Evolutionary conservation across 2,329 filamentous ascomycete species (phyloP).

Genomic region (Xylaria digitata): DNA sequence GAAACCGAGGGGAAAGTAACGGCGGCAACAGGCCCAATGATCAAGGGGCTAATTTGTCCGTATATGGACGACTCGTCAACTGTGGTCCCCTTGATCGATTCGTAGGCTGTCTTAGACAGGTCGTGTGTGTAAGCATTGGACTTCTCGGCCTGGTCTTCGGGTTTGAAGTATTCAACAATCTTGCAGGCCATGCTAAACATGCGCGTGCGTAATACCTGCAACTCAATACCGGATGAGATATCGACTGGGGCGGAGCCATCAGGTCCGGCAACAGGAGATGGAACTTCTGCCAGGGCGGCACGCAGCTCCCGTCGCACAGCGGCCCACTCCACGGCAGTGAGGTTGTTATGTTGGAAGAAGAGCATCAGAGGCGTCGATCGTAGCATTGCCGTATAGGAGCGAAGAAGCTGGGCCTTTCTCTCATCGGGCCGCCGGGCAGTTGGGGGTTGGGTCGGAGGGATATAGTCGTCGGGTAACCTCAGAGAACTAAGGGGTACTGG

Average conservation of each 20-base stretch:
- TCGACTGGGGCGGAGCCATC: constrained; percentile 57
- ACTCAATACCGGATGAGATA: constrained; percentile 72
- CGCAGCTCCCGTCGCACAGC: constrained; percentile 77
- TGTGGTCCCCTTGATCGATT: constrained; percentile 55
- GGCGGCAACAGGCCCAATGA: constrained; percentile 83
- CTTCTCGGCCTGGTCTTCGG: constrained; percentile 53
- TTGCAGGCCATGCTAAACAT: constrained; percentile 89
- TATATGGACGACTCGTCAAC: constrained; percentile 57
- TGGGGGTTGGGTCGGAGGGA: constrained; percentile 81
- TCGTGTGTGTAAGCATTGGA: constrained; percentile 62
- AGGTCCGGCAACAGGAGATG: constrained; percentile 47
- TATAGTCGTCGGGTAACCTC: constrained; percentile 59
- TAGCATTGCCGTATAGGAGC: constrained; percentile 88
- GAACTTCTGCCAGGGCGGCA: constrained; percentile 58
- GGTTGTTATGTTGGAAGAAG: constrained; percentile 79
- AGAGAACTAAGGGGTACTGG: constrained; percentile 43
- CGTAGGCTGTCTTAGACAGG: constrained; percentile 64
- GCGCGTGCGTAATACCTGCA: constrained; percentile 88
- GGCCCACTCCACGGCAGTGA: constrained; percentile 78
- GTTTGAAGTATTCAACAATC: constrained; percentile 84
- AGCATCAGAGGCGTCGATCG: constrained; percentile 87
- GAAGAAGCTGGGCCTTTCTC: constrained; percentile 87
- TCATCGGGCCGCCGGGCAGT: constrained; percentile 87
- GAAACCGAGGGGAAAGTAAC: constrained; percentile 85
- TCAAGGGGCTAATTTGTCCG: constrained; percentile 75